These are phyloP conservation scores for Carex kokanica DNA, from an alignment of 176 grass and related monocot species.

Conservation along the genomic window DNA sequence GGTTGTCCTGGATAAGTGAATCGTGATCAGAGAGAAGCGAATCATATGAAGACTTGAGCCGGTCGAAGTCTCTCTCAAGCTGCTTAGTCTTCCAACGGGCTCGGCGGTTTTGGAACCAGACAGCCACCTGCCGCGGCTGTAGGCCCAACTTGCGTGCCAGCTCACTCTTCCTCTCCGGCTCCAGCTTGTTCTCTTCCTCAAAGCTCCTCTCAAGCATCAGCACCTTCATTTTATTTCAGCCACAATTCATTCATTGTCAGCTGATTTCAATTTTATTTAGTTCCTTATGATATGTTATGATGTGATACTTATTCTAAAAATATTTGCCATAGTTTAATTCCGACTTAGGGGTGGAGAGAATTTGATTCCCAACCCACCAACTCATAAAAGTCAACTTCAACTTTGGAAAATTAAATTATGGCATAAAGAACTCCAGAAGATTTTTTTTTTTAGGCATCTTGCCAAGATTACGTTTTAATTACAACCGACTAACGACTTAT, in stretches of 20 bases:
- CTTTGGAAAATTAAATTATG: conserved; percentile 4
- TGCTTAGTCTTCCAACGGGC: conserved; percentile 99
- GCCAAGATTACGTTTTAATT: not conserved
- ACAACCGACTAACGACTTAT: not conserved
- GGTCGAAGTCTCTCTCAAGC: conserved; percentile 92
- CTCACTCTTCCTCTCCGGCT: conserved; percentile 97
- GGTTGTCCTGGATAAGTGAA: conserved; percentile 70
- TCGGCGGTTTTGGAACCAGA: conserved; percentile 99
- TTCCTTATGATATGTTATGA: conserved; percentile 1
- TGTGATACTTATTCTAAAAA: conserved; percentile 17
- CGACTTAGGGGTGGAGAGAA: not conserved
- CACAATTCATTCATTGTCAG: conserved; percentile 6
- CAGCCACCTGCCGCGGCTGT: conserved; percentile 92
- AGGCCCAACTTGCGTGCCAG: conserved; percentile 81
- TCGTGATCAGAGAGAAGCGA: conserved; percentile 78
- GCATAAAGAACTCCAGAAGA: conserved; percentile 1
- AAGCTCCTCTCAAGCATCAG: conserved; percentile 74
- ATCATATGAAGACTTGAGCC: conserved; percentile 86
- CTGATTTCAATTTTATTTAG: conserved; percentile 20
- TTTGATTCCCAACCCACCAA: conserved; percentile 23
- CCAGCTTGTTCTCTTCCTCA: conserved; percentile 95
- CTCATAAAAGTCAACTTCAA: not conserved
- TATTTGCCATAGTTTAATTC: conserved; percentile 18
- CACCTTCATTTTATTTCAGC: conserved; percentile 40
- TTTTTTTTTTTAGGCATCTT: not conserved